Evolutionary conservation across 257 asterid genomes (phyloP).

Genomic region (Linaria vulgaris): DNA sequence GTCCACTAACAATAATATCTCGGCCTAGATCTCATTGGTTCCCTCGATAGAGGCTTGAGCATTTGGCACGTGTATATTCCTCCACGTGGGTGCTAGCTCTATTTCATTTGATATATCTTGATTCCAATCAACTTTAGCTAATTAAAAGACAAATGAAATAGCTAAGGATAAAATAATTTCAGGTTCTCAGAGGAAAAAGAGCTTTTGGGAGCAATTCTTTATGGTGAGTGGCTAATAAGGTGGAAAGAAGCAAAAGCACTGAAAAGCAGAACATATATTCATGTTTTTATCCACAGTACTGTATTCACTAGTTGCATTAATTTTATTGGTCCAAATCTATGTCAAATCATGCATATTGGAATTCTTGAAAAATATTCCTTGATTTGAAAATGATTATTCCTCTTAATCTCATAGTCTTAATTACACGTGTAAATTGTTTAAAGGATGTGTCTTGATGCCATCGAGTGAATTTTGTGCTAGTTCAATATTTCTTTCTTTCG

Average conservation of each 20-base stretch:
- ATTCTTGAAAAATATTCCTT: slow-evolving; percentile 12
- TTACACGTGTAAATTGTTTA: slow-evolving; percentile 2
- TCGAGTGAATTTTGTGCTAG: too few species aligned
- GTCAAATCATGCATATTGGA: slow-evolving; percentile 13
- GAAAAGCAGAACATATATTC: neutral
- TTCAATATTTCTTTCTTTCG: too few species aligned
- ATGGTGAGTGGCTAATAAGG: slow-evolving; percentile 34
- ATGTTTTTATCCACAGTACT: neutral
- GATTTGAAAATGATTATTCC: slow-evolving; percentile 32
- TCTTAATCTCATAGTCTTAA: neutral
- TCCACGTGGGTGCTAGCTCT: slow-evolving; percentile 34
- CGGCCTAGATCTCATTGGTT: slow-evolving; percentile 36
- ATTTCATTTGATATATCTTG: slow-evolving; percentile 10
- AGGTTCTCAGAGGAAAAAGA: slow-evolving; percentile 25
- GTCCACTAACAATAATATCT: slow-evolving; percentile 22
- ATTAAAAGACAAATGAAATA: slow-evolving; percentile 2
- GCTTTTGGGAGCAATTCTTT: slow-evolving; percentile 27
- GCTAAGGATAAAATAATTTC: slow-evolving; percentile 19
- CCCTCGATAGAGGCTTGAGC: slow-evolving; percentile 23
- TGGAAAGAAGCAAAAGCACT: slow-evolving; percentile 6
- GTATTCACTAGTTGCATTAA: slow-evolving; percentile 26
- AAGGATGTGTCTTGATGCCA: slow-evolving; percentile 8
- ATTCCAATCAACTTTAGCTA: slow-evolving; percentile 24
- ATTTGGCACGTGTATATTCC: slow-evolving; percentile 47
- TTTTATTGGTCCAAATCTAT: neutral